A percentile compares a stretch with the other conserved stretches of the same genome.
Evolutionary conservation across 2,329 filamentous ascomycete species (phyloP).

Genomic region (Fusarium duplospermum): DNA sequence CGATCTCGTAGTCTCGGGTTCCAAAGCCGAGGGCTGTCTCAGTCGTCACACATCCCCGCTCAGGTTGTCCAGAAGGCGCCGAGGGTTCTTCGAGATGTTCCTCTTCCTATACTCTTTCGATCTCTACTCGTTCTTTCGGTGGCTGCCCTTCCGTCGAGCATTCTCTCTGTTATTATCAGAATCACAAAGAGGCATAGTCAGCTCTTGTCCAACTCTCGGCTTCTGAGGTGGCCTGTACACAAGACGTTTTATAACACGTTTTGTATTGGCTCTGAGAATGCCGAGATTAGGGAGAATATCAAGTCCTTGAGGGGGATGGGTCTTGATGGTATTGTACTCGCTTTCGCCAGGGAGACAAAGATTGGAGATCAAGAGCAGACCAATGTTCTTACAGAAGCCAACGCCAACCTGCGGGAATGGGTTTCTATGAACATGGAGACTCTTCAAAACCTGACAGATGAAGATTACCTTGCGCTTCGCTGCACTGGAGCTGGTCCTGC

Average conservation of each 20-base stretch:
- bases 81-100: constrained; percentile 9
- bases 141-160: background rate
- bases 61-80: background rate
- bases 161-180: constrained; percentile 6
- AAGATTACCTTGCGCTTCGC: constrained; percentile 9
- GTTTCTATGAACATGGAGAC: constrained; percentile 16
- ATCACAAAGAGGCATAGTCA: constrained; percentile 3
- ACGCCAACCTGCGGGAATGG: constrained; percentile 5
- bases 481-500: constrained; percentile 14
- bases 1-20: constrained; percentile 8
- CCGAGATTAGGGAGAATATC: constrained; percentile 1
- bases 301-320: constrained; percentile 4
- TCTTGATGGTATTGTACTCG: constrained; percentile 10
- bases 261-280: constrained; percentile 13
- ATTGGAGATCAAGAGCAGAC: constrained; percentile 1
- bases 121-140: constrained; percentile 14
- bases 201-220: constrained; percentile 1
- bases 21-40: constrained; percentile 7
- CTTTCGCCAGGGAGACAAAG: constrained; percentile 12
- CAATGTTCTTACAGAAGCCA: background rate
- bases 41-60: constrained; percentile 1
- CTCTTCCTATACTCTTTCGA: constrained; percentile 6
- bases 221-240: constrained; percentile 6
- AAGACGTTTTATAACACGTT: constrained; percentile 13
- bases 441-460: background rate